Percentiles rank a stretch among this genome's conserved stretches.
These are phyloP conservation scores for Malania oleifera DNA, from an alignment of 164 flowering plant species.

Conservation along the genomic window DNA sequence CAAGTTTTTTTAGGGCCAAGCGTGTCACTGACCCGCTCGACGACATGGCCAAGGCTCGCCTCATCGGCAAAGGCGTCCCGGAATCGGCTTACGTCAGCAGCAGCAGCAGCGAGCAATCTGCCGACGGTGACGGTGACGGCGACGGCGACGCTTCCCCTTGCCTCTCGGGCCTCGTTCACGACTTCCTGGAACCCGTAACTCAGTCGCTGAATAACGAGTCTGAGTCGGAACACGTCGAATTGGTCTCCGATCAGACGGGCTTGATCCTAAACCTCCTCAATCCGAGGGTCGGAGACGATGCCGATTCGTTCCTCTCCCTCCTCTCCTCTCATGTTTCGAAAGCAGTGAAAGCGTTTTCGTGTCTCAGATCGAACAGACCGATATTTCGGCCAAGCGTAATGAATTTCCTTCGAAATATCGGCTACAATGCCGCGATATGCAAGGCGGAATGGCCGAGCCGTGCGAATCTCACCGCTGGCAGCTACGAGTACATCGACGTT, in stretches of 20 bases:
- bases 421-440: conserved; percentile 82
- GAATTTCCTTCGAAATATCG: conserved; percentile 42
- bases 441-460: conserved; percentile 65
- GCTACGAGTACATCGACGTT: conserved; percentile 59
- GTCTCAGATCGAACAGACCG: conserved; percentile 15
- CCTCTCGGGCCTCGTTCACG: conserved; percentile 57
- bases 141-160: conserved; percentile 28
- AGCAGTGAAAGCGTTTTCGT: conserved; percentile 31
- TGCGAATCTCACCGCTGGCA: conserved; percentile 50
- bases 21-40: conserved; percentile 55
- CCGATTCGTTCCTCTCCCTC: conserved; percentile 27
- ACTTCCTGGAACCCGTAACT: conserved; percentile 35
- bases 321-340: conserved; percentile 33
- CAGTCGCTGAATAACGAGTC: conserved; percentile 8
- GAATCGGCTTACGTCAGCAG: conserved; percentile 36
- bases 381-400: conserved; percentile 44
- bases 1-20: conserved; percentile 22
- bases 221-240: conserved; percentile 26
- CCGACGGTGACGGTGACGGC: conserved; percentile 44
- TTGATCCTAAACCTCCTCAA: conserved; percentile 1
- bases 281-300: conserved; percentile 2
- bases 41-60: conserved; percentile 45
- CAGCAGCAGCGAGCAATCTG: no score
- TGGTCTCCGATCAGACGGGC: conserved; percentile 12
- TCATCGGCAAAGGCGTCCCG: conserved; percentile 32